Percentiles rank a stretch among this genome's conserved stretches.
Evolutionary conservation across 2,329 filamentous ascomycete genomes (phyloP).

Genomic region (Dothistroma pini): DNA sequence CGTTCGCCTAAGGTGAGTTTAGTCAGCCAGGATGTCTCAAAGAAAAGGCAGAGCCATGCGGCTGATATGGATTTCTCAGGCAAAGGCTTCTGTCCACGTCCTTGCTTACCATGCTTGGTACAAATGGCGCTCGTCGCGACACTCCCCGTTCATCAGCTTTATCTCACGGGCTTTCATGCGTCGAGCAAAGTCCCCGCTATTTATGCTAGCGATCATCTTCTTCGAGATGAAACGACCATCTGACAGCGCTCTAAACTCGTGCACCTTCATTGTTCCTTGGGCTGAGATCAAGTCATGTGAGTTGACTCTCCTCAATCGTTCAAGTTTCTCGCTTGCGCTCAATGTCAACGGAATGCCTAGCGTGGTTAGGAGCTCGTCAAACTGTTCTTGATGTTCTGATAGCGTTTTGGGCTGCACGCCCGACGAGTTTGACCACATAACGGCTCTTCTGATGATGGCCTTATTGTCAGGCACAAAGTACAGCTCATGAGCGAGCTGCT

Average conservation of each 20-base stretch:
- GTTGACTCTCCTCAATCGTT: conserved; percentile 41
- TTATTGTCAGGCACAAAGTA: conserved; percentile 44
- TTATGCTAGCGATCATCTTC: conserved; percentile 45
- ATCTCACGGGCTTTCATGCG: conserved; percentile 45
- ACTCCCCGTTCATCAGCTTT: conserved; percentile 53
- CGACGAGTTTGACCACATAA: conserved; percentile 55
- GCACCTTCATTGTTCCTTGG: conserved; percentile 42
- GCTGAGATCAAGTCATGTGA: conserved; percentile 42
- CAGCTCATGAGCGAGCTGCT: conserved; percentile 56
- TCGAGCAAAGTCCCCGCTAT: conserved; percentile 47
- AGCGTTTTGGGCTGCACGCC: conserved; percentile 52
- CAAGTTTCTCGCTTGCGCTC: conserved; percentile 44
- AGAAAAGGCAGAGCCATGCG: too few relatives aligned
- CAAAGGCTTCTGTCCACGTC: too few relatives aligned
- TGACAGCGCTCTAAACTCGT: conserved; percentile 54
- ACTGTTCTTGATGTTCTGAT: conserved; percentile 49
- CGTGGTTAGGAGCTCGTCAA: conserved; percentile 47
- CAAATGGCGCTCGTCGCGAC: conserved; percentile 50
- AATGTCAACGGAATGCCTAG: conserved; percentile 44
- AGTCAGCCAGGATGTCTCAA: too few relatives aligned
- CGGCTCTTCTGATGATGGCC: conserved; percentile 48
- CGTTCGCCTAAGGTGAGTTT: conserved; percentile 31
- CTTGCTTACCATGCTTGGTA: conserved; percentile 45
- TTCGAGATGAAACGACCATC: conserved; percentile 48
- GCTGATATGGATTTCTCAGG: too few relatives aligned